Percentiles rank a stretch among this genome's conserved stretches.
phyloP scores from a whole-genome alignment of 2,329 filamentous ascomycete species.

The Colletotrichum falcatum region DNA sequence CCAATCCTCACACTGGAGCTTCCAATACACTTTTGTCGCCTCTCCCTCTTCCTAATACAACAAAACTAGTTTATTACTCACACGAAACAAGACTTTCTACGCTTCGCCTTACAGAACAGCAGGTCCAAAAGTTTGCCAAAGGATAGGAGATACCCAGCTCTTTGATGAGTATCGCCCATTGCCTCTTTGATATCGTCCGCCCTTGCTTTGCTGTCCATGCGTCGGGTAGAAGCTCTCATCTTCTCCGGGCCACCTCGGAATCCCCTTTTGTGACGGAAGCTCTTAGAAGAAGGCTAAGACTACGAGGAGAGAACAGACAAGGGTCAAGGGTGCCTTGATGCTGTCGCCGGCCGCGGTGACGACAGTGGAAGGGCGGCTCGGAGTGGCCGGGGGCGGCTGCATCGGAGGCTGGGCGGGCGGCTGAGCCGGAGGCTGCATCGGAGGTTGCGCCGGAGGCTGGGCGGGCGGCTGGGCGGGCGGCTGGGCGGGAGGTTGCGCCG shows the following conservation, averaged over 20 bases:
- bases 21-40: not conserved
- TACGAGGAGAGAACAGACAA: conserved; percentile 9
- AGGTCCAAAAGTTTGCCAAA: not conserved
- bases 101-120: not conserved
- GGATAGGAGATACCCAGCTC: not conserved
- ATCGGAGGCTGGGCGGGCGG: conserved; percentile 16
- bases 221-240: not conserved
- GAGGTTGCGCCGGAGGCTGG: conserved; percentile 1
- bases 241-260: not conserved
- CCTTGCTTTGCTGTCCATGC: not conserved
- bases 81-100: not conserved
- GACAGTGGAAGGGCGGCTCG: conserved; percentile 22
- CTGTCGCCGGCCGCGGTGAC: conserved; percentile 26
- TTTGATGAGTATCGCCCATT: not conserved
- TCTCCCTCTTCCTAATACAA: not conserved
- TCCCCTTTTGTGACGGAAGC: not conserved
- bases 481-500: not conserved
- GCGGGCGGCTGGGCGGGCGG: not conserved
- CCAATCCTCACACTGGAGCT: not conserved
- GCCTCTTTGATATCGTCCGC: not conserved
- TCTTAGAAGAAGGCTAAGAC: conserved; percentile 33
- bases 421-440: conserved; percentile 2
- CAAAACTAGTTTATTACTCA: not conserved
- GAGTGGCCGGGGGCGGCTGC: conserved; percentile 4
- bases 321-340: conserved; percentile 27